These are phyloP conservation scores for Odonthalia washingtoniensis DNA, from an alignment of 31 red algal genomes.

Conservation along the genomic window DNA sequence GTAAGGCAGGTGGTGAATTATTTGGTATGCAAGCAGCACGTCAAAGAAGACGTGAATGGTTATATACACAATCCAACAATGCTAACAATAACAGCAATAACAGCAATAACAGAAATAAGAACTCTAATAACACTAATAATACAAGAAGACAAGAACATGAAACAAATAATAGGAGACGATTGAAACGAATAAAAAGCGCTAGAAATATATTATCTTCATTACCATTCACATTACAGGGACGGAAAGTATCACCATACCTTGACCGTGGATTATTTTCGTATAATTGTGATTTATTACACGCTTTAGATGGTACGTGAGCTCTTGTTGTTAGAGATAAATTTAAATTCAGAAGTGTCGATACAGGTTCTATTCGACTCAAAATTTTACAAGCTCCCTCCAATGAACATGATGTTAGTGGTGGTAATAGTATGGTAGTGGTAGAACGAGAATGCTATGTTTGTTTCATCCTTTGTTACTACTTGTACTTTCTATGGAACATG, in stretches of 20 bases:
- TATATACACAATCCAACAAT: too few species aligned
- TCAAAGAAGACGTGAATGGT: too few species aligned
- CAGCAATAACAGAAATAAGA: too few species aligned
- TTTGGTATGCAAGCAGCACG: too few species aligned
- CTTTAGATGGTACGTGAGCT: constrained; percentile 49
- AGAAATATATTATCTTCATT: constrained; percentile 34
- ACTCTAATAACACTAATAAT: too few species aligned
- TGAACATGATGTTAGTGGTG: neutral
- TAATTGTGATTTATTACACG: constrained; percentile 47
- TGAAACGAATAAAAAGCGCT: too few species aligned
- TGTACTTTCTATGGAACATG: constrained; percentile 59
- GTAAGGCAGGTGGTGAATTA: too few species aligned
- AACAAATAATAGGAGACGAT: too few species aligned
- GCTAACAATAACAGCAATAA: too few species aligned
- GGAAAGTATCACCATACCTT: constrained; percentile 68
- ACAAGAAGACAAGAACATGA: too few species aligned
- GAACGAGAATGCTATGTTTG: constrained; percentile 51
- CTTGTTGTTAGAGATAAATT: constrained; percentile 17
- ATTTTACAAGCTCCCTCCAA: constrained; percentile 22
- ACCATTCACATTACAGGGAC: constrained; percentile 65
- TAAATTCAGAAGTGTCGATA: constrained; percentile 40
- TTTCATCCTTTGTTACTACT: constrained; percentile 70
- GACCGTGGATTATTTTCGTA: constrained; percentile 81
- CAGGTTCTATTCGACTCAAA: constrained; percentile 30
- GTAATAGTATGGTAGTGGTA: neutral